A percentile compares a stretch with the other conserved stretches of the same genome.
Conservation (phyloP, 2,329 filamentous ascomycete genomes). For the Calonectria honghensis region DNA sequence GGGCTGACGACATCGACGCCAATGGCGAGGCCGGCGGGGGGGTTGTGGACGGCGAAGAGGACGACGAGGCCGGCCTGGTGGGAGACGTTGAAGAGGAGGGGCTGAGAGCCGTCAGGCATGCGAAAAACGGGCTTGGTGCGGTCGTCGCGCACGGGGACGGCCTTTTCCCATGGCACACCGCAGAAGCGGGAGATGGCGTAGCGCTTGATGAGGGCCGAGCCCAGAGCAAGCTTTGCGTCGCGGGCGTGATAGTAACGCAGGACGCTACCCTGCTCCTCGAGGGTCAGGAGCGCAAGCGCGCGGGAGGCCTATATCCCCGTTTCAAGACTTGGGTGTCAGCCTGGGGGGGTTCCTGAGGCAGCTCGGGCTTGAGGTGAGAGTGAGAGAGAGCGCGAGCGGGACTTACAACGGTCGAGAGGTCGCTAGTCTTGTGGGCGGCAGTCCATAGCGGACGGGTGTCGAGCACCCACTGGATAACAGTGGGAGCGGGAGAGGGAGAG, state of each 20-base stretch:
- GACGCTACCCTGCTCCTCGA: slow-evolving; percentile 74
- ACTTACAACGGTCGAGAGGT: slow-evolving; percentile 69
- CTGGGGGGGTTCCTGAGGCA: not conserved
- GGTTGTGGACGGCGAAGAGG: slow-evolving; percentile 72
- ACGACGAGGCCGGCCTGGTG: slow-evolving; percentile 86
- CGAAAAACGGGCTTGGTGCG: slow-evolving; percentile 73
- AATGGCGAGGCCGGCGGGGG: slow-evolving; percentile 66
- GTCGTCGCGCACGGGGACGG: slow-evolving; percentile 73
- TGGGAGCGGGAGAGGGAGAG: slow-evolving; percentile 49
- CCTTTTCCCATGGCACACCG: slow-evolving; percentile 76
- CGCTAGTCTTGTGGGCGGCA: slow-evolving; percentile 67
- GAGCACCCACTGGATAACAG: slow-evolving; percentile 76
- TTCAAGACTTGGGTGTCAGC: slow-evolving; percentile 14
- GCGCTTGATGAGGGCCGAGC: slow-evolving; percentile 84
- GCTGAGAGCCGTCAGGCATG: slow-evolving; percentile 68
- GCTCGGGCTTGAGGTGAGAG: not conserved
- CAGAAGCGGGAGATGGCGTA: slow-evolving; percentile 77
- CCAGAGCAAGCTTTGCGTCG: slow-evolving; percentile 85
- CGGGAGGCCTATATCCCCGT: slow-evolving; percentile 68
- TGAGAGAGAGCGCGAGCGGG: not conserved
- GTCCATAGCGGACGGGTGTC: slow-evolving; percentile 77
- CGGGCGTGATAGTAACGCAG: slow-evolving; percentile 79
- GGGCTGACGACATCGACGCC: slow-evolving; percentile 87
- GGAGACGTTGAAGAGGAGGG: slow-evolving; percentile 83
- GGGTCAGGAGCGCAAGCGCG: slow-evolving; percentile 71